Conservation (phyloP, 1,284 basidiomycete genomes). For the Irpex rosettiformis region DNA sequence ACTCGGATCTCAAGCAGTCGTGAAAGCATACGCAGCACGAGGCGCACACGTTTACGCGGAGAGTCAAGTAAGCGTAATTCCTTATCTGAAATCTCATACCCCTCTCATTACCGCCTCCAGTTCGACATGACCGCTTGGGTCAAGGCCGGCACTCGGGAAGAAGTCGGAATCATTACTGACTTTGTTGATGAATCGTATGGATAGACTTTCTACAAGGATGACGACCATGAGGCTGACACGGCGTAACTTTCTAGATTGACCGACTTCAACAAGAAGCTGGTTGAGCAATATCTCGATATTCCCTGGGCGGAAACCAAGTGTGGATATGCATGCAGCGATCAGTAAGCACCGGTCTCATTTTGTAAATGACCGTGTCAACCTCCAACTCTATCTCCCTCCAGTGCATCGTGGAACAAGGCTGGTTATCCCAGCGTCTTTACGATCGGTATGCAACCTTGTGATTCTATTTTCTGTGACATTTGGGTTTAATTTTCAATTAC, state of each 20-base stretch:
- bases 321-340: constrained; percentile 94
- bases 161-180: constrained; percentile 90
- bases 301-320: constrained; percentile 81
- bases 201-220: constrained; percentile 1
- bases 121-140: constrained; percentile 98
- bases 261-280: constrained; percentile 72
- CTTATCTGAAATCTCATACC: constrained; percentile 7
- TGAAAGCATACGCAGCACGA: constrained; percentile 67
- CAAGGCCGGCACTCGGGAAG: constrained; percentile 82
- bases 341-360: constrained; percentile 43
- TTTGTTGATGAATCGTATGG: constrained; percentile 67
- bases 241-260: constrained; percentile 52
- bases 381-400: constrained; percentile 26
- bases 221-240: constrained; percentile 8
- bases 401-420: constrained; percentile 83
- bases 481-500: constrained; percentile 13
- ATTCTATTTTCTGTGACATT: constrained; percentile 11
- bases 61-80: constrained; percentile 62
- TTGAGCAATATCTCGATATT: constrained; percentile 77
- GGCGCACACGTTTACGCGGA: constrained; percentile 78
- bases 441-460: constrained; percentile 53
- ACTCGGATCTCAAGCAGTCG: constrained; percentile 91
- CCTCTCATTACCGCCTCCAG: constrained; percentile 34
- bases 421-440: constrained; percentile 84
- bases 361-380: constrained; percentile 20